These are phyloP conservation scores for Colletotrichum navitas DNA, from an alignment of 2,329 filamentous ascomycete genomes.

Conservation along the genomic window DNA sequence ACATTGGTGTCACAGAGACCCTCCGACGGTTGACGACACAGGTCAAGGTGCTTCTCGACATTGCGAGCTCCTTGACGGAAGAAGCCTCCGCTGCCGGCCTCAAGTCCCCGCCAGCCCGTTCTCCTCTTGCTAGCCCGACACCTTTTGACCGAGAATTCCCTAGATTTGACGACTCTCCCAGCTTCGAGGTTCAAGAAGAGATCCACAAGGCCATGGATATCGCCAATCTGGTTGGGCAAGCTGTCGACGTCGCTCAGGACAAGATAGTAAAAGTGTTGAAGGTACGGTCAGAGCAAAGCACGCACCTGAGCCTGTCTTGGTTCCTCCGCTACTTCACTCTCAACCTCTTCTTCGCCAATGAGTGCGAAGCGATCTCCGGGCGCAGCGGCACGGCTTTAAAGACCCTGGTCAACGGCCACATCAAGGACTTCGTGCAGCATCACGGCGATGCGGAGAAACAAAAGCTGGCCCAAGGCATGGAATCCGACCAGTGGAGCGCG, in stretches of 20 bases:
- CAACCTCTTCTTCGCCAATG: conserved; percentile 85
- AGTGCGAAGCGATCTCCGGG: conserved; percentile 87
- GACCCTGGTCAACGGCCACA: conserved; percentile 83
- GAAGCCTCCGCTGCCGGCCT: conserved; percentile 52
- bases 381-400: conserved; percentile 82
- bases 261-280: conserved; percentile 81
- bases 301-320: conserved; percentile 73
- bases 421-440: conserved; percentile 81
- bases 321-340: conserved; percentile 88
- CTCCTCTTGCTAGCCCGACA: conserved; percentile 66
- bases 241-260: conserved; percentile 84
- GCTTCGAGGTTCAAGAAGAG: conserved; percentile 75
- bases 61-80: conserved; percentile 80
- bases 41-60: conserved; percentile 93
- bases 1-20: conserved; percentile 89
- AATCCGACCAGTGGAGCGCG: conserved; percentile 83
- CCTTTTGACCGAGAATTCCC: conserved; percentile 42
- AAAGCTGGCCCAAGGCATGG: conserved; percentile 80
- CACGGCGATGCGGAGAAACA: conserved; percentile 81
- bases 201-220: conserved; percentile 82
- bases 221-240: conserved; percentile 81
- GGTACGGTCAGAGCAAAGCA: conserved; percentile 80
- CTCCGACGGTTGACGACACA: conserved; percentile 88
- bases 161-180: conserved; percentile 41
- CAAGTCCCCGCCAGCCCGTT: conserved; percentile 63